These are phyloP conservation scores for Termitomyces sp. DNA, from an alignment of 768 basidiomycete genomes.

Conservation along the genomic window DNA sequence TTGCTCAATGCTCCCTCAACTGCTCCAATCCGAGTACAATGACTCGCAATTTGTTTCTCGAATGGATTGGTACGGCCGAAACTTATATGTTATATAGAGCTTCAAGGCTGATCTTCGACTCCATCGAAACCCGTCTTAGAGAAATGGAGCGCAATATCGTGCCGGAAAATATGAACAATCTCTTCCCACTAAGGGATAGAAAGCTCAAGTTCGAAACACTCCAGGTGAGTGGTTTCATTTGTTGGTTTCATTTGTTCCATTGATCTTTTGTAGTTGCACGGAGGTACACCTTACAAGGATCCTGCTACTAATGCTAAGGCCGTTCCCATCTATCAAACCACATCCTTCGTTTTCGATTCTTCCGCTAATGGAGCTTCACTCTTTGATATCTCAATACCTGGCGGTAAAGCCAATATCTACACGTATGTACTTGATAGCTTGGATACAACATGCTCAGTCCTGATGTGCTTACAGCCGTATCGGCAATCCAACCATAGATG, in stretches of 20 bases:
- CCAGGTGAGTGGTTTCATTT: background rate
- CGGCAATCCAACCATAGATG: slow-evolving; percentile 29
- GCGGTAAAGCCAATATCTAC: slow-evolving; percentile 11
- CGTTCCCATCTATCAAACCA: slow-evolving; percentile 57
- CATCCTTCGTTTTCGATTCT: slow-evolving; percentile 55
- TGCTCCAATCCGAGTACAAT: background rate
- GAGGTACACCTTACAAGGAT: slow-evolving; percentile 48
- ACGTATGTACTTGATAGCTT: background rate
- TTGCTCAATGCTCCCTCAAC: slow-evolving; percentile 3
- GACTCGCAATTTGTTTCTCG: background rate
- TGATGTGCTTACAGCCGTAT: slow-evolving; percentile 3
- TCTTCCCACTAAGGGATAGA: slow-evolving; percentile 21
- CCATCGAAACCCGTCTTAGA: background rate
- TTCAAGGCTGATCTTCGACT: background rate
- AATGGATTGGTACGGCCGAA: background rate
- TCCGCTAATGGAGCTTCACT: slow-evolving; percentile 33
- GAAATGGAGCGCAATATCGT: slow-evolving; percentile 12
- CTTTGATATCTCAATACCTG: slow-evolving; percentile 5
- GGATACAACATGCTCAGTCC: background rate
- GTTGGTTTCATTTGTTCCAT: background rate
- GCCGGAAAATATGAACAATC: slow-evolving; percentile 16
- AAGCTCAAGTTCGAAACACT: slow-evolving; percentile 54
- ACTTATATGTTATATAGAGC: background rate
- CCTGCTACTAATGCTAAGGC: slow-evolving; percentile 56
- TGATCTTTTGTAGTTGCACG: slow-evolving; percentile 45